A percentile compares a stretch with the other conserved stretches of the same genome.
phyloP scores from a whole-genome alignment of 768 basidiomycete species.

The Cystobasidium onofrii region DNA sequence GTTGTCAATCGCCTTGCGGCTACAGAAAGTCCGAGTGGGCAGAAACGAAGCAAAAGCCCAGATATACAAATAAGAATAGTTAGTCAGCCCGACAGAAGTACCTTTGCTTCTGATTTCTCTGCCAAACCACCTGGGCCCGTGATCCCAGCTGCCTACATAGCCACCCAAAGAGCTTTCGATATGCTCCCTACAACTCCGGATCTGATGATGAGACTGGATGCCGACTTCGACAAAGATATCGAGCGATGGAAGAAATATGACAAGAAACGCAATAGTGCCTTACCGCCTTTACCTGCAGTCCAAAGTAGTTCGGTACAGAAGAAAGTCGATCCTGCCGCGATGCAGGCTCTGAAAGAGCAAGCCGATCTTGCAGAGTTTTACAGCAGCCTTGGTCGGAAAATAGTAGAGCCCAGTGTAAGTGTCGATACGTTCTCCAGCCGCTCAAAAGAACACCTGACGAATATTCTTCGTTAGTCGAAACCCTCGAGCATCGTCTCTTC shows the following conservation, averaged over 20 bases:
- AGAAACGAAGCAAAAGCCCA: not conserved
- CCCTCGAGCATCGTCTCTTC: slow-evolving; percentile 9
- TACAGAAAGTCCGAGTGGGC: not conserved
- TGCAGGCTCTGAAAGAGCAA: not conserved
- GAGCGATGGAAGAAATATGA: not conserved
- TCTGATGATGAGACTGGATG: not conserved
- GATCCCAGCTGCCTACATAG: not conserved
- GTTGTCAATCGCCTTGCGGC: not conserved
- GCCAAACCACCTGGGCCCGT: not conserved
- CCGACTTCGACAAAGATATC: slow-evolving; percentile 10
- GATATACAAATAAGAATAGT: not conserved
- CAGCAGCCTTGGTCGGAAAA: not conserved
- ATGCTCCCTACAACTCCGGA: slow-evolving; percentile 6
- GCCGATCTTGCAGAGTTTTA: slow-evolving; percentile 13
- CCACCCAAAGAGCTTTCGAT: not conserved
- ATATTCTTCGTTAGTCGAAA: not conserved
- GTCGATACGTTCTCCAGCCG: too few species aligned
- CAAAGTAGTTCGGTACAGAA: not conserved
- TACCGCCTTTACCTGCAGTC: not conserved
- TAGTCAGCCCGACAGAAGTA: not conserved
- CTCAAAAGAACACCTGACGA: too few species aligned
- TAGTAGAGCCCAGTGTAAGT: not conserved
- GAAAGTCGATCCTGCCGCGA: not conserved
- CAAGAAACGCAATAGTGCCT: slow-evolving; percentile 3
- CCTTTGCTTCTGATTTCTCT: not conserved